Evolutionary conservation across 2,329 filamentous ascomycete genomes (phyloP), one percentile per base, ranked within the genome.

Genomic region (Dothistroma septosporum): DNA sequence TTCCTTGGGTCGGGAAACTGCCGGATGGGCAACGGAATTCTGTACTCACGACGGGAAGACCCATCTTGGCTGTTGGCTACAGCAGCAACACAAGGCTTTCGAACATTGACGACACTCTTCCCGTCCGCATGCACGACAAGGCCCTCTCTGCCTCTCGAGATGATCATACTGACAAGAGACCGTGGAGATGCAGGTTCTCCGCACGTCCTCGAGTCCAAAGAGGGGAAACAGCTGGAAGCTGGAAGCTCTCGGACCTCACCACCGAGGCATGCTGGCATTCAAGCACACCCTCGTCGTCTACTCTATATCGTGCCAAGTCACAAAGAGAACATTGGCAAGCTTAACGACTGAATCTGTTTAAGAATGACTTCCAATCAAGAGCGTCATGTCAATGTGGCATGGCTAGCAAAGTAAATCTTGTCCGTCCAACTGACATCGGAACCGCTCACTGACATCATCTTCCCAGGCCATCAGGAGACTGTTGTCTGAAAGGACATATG

Each of bases 401-500:
- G 61, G 61, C 52, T 63, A 19, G 61, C 61, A 16, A 63, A 63
- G 58, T 60, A 11, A n/a, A 33, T 22, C n/a, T 24, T 16, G 32
- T 35, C n/a, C 47, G 10, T n/a, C 12, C 50, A 14, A 4, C 21
- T 9, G 19, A n/a, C 16, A 16, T 28, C 1, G 4, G 4, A n/a
- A 6, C 3, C 9, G 10, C 8, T 53, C n/a, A 12, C 50, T 53
- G 50, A 53, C 28, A 46, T 31, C 22, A 44, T 24, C 8, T 16
- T 57, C n/a, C 24, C 28, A 60, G 58, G 50, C 66, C 66, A 4
- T 63, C 60, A 14, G 62, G 61, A 35, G 58, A 58, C 55, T 69
- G 66, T 53, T 68, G 66, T 54, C 48, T 68, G 32, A 64, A 59
- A 54, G 66, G 66, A 24, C 60, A 66, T 44, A 58, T 69, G 48